These are phyloP conservation scores for Linum trigynum DNA, from an alignment of 345 rosid genomes.

Conservation along the genomic window DNA sequence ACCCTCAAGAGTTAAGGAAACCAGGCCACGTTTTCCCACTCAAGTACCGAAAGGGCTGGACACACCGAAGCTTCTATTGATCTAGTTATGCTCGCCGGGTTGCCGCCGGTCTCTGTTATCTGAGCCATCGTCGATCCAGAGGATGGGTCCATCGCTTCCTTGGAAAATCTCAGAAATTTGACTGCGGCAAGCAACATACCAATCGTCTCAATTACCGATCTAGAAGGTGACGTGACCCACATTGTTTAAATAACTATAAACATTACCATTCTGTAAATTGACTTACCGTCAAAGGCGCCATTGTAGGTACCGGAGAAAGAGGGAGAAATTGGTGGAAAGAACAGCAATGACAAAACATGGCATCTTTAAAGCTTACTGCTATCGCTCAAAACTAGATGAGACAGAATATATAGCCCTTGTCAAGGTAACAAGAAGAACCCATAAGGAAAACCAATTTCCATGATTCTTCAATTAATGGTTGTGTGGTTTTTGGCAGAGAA, in stretches of 20 bases:
- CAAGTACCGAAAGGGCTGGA: conserved; percentile 77
- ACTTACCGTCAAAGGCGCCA: not conserved
- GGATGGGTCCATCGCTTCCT: conserved; percentile 59
- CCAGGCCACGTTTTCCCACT: conserved; percentile 98
- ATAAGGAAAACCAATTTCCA: not conserved
- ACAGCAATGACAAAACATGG: conserved; percentile 70
- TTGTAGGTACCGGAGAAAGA: conserved; percentile 62
- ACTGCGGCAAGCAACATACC: conserved; percentile 43
- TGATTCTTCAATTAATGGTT: not conserved
- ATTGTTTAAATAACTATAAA: not conserved
- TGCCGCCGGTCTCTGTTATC: conserved; percentile 58
- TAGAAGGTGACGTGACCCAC: conserved; percentile 41
- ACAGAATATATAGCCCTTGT: conserved; percentile 67
- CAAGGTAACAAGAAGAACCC: conserved; percentile 34
- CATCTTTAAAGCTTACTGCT: conserved; percentile 58
- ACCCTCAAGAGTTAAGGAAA: conserved; percentile 60
- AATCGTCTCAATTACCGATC: conserved; percentile 58
- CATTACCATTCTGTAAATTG: not conserved
- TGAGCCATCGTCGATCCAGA: conserved; percentile 57
- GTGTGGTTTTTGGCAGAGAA: conserved; percentile 30
- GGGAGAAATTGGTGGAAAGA: conserved; percentile 70
- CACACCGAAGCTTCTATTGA: conserved; percentile 88
- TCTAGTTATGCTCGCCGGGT: conserved; percentile 48
- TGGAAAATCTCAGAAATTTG: conserved; percentile 37
- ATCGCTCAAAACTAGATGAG: conserved; percentile 62